Evolutionary conservation across 768 basidiomycete genomes (phyloP).

Genomic region (Cystofilobasidium capitatum): DNA sequence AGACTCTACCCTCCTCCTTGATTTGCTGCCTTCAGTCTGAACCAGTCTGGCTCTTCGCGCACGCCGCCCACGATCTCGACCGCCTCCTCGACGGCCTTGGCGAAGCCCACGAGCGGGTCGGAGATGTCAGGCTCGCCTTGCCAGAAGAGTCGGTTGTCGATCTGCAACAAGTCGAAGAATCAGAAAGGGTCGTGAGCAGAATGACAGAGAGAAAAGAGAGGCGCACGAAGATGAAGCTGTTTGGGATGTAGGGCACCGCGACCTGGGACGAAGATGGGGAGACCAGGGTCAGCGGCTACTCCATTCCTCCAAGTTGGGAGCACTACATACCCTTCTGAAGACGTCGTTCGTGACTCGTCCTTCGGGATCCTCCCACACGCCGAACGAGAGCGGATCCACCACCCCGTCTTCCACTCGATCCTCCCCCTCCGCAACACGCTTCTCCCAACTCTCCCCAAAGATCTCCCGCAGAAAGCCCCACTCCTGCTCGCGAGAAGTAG

Average conservation of each 20-base stretch:
- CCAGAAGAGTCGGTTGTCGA: constrained; percentile 7
- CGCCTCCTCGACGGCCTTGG: constrained; percentile 3
- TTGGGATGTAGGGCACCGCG: constrained; percentile 10
- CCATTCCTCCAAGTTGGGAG: neutral
- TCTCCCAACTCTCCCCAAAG: neutral
- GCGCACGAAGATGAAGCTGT: constrained; percentile 14
- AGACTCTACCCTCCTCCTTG: too few relatives aligned
- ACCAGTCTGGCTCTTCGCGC: constrained; percentile 1
- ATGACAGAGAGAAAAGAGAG: neutral
- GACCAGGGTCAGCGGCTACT: neutral
- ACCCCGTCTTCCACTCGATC: neutral
- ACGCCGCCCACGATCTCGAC: constrained; percentile 16
- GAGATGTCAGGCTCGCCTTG: constrained; percentile 16
- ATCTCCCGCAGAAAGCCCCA: neutral
- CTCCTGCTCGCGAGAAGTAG: neutral
- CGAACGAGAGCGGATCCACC: neutral
- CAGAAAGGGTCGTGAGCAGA: too few relatives aligned
- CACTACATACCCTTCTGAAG: neutral
- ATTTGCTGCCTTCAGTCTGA: neutral
- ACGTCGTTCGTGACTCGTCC: constrained; percentile 11
- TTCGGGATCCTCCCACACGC: constrained; percentile 14
- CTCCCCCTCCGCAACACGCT: neutral
- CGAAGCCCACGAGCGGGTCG: neutral
- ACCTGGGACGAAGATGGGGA: neutral
- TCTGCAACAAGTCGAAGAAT: neutral